Evolutionary conservation across 2,329 filamentous ascomycete species (phyloP).

Genomic region (Microcera coccophila): DNA sequence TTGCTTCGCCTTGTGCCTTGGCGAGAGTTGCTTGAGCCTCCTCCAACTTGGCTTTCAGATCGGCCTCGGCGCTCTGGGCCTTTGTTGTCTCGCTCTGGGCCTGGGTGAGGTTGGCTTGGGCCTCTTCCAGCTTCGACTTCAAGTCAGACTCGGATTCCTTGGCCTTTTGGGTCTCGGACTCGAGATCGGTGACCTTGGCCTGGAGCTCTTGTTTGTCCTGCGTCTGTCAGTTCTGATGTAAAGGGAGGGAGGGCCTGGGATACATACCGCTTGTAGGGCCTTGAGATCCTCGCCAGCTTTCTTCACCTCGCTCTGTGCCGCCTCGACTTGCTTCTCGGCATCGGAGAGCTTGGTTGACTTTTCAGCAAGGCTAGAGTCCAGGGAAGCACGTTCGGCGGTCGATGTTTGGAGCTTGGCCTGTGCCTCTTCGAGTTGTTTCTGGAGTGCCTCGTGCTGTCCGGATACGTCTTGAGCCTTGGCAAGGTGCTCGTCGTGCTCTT

Average conservation of each 20-base stretch:
- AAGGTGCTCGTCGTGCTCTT: constrained; percentile 20
- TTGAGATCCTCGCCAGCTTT: constrained; percentile 37
- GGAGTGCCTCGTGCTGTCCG: constrained; percentile 22
- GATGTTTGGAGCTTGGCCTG: constrained; percentile 6
- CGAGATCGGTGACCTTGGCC: constrained; percentile 3
- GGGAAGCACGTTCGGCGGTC: background rate
- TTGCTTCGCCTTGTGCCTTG: background rate
- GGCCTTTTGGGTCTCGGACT: constrained; percentile 1
- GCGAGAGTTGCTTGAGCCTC: constrained; percentile 11
- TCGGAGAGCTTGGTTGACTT: constrained; percentile 26
- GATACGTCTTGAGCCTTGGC: constrained; percentile 24
- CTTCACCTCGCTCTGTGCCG: constrained; percentile 35
- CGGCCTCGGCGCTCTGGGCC: constrained; percentile 3
- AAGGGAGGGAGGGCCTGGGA: background rate
- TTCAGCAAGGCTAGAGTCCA: constrained; percentile 17
- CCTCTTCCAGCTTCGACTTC: constrained; percentile 7
- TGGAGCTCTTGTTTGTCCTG: constrained; percentile 21
- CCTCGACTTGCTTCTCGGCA: constrained; percentile 31
- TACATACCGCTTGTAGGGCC: constrained; percentile 30
- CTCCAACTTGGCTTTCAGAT: constrained; percentile 16
- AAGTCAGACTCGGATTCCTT: constrained; percentile 7
- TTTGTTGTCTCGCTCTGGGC: constrained; percentile 1
- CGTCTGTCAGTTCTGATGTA: constrained; percentile 8
- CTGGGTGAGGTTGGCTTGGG: constrained; percentile 1
- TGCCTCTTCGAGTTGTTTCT: constrained; percentile 15